Conservation (phyloP, 192 early-diverging fungal species). For the Backusella macrospora region DNA sequence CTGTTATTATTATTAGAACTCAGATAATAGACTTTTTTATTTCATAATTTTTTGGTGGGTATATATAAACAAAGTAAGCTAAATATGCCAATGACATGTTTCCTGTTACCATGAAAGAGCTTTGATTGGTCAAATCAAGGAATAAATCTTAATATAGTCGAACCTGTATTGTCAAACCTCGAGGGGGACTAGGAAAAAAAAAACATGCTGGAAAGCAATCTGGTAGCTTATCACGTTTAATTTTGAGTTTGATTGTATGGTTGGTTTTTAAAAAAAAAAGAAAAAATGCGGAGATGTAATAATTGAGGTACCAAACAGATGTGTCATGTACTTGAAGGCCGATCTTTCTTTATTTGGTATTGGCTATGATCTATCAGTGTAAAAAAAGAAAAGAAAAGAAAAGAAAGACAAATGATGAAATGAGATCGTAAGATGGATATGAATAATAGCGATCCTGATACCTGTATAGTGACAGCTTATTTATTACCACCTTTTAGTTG, state of each 20-base stretch:
- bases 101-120: not conserved
- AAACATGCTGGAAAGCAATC: not conserved
- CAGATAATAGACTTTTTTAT: not conserved
- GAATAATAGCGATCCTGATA: too few relatives aligned
- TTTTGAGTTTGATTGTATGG: not conserved
- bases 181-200: not conserved
- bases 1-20: conserved; percentile 1
- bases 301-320: not conserved
- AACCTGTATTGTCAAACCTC: not conserved
- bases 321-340: not conserved
- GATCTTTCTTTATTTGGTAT: not conserved
- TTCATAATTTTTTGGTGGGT: not conserved
- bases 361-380: too few relatives aligned
- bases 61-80: not conserved
- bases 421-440: too few relatives aligned
- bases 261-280: not conserved
- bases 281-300: not conserved
- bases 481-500: too few relatives aligned
- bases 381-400: too few relatives aligned
- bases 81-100: conserved; percentile 16
- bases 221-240: not conserved
- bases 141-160: not conserved
- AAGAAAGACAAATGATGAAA: too few relatives aligned
- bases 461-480: too few relatives aligned
- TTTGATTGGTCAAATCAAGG: not conserved